A percentile compares a stretch with the other conserved stretches of the same genome.
Conservation (phyloP, 176 grass and related monocot genomes). For the Avena sativa region DNA sequence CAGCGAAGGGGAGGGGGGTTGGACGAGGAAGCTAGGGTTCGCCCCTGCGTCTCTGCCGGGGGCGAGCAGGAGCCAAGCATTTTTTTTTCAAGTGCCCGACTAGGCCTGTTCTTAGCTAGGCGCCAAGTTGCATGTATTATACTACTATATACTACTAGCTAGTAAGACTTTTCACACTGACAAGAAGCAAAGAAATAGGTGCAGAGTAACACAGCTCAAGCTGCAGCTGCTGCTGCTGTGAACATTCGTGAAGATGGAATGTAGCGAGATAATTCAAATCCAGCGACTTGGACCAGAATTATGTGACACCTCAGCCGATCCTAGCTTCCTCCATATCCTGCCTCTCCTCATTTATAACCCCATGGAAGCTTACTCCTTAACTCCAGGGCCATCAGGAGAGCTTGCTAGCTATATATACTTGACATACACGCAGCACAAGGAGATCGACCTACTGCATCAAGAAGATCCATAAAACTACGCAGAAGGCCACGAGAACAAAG, state of each 20-base stretch:
- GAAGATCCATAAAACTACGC: not conserved
- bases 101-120: not conserved
- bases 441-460: slow-evolving; percentile 16
- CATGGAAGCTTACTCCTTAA: slow-evolving; percentile 12
- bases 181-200: not conserved
- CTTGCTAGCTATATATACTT: not conserved
- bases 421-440: not conserved
- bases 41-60: too few relatives aligned
- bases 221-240: not conserved
- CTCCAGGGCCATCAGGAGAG: slow-evolving; percentile 8
- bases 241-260: slow-evolving; percentile 37
- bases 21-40: too few relatives aligned
- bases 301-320: not conserved
- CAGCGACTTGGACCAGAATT: slow-evolving; percentile 56
- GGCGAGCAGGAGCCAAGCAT: too few relatives aligned
- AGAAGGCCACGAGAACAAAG: not conserved
- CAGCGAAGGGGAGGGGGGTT: too few relatives aligned
- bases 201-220: not conserved
- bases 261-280: slow-evolving; percentile 53
- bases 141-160: not conserved
- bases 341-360: slow-evolving; percentile 35
- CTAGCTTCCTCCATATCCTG: slow-evolving; percentile 14
- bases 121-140: not conserved
- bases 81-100: too few relatives aligned
- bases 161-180: not conserved